A percentile compares a stretch with the other conserved stretches of the same genome.
These are phyloP conservation scores for Grammothele lineata DNA, from an alignment of 768 basidiomycete genomes.

Conservation along the genomic window DNA sequence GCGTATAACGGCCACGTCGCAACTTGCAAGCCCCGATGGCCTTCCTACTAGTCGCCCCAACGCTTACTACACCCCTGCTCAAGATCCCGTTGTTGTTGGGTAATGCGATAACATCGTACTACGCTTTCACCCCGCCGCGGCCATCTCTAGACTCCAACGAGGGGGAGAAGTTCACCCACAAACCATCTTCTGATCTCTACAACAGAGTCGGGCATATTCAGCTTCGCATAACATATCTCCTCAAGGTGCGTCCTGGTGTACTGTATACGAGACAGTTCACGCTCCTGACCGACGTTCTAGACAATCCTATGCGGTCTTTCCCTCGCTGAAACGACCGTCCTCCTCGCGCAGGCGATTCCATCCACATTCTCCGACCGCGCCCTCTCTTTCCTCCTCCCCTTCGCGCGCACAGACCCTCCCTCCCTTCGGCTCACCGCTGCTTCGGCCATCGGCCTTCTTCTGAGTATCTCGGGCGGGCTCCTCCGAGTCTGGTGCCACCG, in stretches of 20 bases:
- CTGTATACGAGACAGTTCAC: too few relatives aligned
- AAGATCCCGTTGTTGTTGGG: slow-evolving; percentile 1
- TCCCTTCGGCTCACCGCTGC: neutral
- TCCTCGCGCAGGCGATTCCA: neutral
- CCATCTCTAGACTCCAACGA: neutral
- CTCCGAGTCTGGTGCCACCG: slow-evolving; percentile 1
- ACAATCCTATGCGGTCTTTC: neutral
- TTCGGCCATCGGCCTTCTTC: neutral
- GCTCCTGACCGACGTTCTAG: too few relatives aligned
- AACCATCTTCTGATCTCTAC: too few relatives aligned
- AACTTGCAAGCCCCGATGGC: too few relatives aligned
- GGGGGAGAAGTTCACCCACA: neutral
- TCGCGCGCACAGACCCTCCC: neutral
- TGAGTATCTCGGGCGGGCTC: neutral
- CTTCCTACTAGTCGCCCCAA: neutral
- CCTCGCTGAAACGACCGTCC: neutral
- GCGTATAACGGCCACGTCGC: too few relatives aligned
- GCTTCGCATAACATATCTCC: too few relatives aligned
- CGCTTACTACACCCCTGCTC: neutral
- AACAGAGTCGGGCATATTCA: neutral
- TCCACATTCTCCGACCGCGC: neutral
- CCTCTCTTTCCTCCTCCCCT: neutral
- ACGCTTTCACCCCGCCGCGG: neutral
- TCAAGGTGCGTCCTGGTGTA: too few relatives aligned
- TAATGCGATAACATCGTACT: neutral